These are phyloP conservation scores for Xylaria longipes DNA, from an alignment of 495 filamentous ascomycete genomes.

Conservation along the genomic window DNA sequence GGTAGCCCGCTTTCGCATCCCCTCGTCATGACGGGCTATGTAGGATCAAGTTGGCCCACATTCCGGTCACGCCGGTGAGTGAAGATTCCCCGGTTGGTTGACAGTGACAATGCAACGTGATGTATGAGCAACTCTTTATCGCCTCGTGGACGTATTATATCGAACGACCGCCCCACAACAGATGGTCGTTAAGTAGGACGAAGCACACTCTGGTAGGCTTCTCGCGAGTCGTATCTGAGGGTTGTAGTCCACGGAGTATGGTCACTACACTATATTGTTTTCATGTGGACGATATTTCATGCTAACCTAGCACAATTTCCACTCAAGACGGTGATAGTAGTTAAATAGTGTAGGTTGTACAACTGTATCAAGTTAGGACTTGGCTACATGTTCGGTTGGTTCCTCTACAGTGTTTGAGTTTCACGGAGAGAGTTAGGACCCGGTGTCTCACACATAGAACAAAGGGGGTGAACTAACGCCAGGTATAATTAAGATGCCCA, in stretches of 20 bases:
- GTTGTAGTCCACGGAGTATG: not conserved
- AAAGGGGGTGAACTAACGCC: conserved; percentile 1
- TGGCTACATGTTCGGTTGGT: not conserved
- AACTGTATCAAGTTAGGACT: not conserved
- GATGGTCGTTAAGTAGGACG: not conserved
- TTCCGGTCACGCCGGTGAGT: conserved; percentile 11
- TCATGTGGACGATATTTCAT: not conserved
- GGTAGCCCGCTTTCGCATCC: not conserved
- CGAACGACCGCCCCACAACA: not conserved
- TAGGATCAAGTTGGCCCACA: conserved; percentile 6
- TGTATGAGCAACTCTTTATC: not conserved
- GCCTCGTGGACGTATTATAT: conserved; percentile 13
- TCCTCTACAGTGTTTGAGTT: not conserved
- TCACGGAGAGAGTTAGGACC: not conserved
- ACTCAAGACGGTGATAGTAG: not conserved
- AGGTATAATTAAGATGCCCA: not conserved
- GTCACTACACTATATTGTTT: not conserved
- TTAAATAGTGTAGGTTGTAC: not conserved
- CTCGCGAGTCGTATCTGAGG: not conserved
- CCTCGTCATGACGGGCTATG: conserved; percentile 1
- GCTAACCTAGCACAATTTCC: not conserved
- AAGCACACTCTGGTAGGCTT: not conserved
- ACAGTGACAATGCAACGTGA: not conserved
- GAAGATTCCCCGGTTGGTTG: conserved; percentile 20
- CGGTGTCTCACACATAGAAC: conserved; percentile 9